A percentile compares a stretch with the other conserved stretches of the same genome.
Evolutionary conservation across 768 basidiomycete species (phyloP).

Genomic region (Amanita brunnescens): DNA sequence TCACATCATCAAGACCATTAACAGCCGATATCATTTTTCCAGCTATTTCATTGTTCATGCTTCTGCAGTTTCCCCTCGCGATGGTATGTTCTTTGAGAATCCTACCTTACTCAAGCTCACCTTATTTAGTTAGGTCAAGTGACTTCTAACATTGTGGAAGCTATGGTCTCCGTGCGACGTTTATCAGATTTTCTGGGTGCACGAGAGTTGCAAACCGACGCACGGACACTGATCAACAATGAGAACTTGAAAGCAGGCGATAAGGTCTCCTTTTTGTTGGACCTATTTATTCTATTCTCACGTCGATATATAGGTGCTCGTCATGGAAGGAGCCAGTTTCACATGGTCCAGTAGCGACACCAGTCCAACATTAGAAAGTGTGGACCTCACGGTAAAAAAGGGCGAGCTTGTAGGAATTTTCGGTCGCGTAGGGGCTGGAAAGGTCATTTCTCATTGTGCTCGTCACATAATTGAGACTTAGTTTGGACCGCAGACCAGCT

Average conservation of each 20-base stretch:
- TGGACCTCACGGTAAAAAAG: conserved; percentile 66
- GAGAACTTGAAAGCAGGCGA: conserved; percentile 45
- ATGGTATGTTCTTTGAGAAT: conserved; percentile 42
- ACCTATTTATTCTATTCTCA: neutral
- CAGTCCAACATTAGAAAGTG: conserved; percentile 65
- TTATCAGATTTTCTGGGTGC: conserved; percentile 68
- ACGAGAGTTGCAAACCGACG: conserved; percentile 75
- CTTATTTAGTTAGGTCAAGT: conserved; percentile 53
- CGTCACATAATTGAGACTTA: neutral
- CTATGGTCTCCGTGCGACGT: conserved; percentile 74
- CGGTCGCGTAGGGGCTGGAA: conserved; percentile 88
- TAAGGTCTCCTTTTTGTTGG: conserved; percentile 30
- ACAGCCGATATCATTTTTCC: conserved; percentile 94
- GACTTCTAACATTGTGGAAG: conserved; percentile 77
- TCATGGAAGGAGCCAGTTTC: conserved; percentile 73
- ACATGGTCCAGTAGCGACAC: conserved; percentile 54
- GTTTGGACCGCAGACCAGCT: conserved; percentile 42
- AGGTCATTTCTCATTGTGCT: conserved; percentile 34
- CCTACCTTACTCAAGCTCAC: neutral
- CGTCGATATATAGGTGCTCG: conserved; percentile 38
- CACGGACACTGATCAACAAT: conserved; percentile 44
- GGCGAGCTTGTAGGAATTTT: conserved; percentile 82
- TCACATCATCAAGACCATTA: conserved; percentile 53
- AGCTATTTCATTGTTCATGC: conserved; percentile 84
- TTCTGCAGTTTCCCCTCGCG: conserved; percentile 78